Conservation (phyloP, 176 grass and related monocot species). For the Aegilops sharonensis region DNA sequence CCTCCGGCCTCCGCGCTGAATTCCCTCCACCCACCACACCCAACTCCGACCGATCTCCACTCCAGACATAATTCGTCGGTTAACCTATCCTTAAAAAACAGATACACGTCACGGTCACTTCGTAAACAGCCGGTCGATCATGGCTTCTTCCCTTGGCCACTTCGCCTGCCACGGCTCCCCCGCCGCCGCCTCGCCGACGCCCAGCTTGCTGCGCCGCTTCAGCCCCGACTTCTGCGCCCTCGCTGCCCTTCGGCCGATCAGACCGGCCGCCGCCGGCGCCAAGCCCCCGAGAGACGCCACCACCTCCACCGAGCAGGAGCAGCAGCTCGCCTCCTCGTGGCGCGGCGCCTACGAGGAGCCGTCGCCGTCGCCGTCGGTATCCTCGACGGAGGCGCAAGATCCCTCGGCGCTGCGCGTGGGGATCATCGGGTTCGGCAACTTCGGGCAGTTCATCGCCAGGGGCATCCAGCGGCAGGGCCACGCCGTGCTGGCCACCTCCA, state of each 20-base stretch:
- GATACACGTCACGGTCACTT: not conserved
- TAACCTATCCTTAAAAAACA: not conserved
- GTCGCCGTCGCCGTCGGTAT: not conserved
- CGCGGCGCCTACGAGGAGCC: not conserved
- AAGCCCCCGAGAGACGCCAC: not conserved
- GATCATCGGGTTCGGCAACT: conserved; percentile 67
- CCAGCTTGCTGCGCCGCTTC: not conserved
- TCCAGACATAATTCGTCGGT: not conserved
- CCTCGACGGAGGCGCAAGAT: too few relatives aligned
- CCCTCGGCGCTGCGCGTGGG: conserved; percentile 27
- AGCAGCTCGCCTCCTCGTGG: not conserved
- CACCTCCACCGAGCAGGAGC: conserved; percentile 16
- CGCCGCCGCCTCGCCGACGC: not conserved
- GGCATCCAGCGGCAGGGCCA: conserved; percentile 65
- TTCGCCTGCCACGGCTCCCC: not conserved
- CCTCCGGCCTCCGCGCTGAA: too few relatives aligned
- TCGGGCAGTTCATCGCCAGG: conserved; percentile 59
- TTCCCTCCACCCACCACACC: not conserved
- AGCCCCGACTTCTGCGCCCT: conserved; percentile 41
- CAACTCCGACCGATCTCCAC: not conserved
- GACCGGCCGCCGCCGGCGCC: not conserved
- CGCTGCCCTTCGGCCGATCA: conserved; percentile 7
- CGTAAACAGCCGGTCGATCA: not conserved
- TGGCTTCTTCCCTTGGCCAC: conserved; percentile 25
- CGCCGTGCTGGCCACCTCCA: conserved; percentile 57